Percentiles rank a stretch among this genome's conserved stretches.
Conservation (phyloP, 78 protist genomes). For the Planoprotostelium fungivorum region DNA sequence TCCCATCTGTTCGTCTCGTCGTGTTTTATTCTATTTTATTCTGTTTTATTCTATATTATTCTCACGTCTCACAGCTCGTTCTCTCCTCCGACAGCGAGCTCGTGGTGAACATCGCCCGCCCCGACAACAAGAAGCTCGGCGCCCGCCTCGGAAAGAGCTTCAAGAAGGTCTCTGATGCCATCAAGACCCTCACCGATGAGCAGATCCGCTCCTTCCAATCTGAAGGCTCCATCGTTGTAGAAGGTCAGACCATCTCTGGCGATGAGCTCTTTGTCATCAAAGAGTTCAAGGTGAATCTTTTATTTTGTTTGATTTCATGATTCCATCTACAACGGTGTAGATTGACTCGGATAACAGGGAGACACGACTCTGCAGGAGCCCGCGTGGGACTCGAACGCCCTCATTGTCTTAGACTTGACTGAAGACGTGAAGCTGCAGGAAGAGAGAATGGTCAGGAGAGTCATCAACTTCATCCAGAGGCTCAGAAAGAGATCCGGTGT, state of each 20-base stretch:
- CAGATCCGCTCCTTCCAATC: conserved; percentile 53
- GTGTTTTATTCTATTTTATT: too few species aligned
- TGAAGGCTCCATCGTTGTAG: conserved; percentile 14
- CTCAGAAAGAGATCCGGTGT: conserved; percentile 81
- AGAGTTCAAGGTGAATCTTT: not conserved
- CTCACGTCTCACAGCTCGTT: conserved; percentile 11
- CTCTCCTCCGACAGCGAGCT: conserved; percentile 36
- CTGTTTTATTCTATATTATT: too few species aligned
- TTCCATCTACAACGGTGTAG: not conserved
- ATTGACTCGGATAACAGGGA: conserved; percentile 12
- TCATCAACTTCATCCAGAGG: conserved; percentile 80
- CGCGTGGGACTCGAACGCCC: conserved; percentile 42
- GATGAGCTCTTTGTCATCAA: conserved; percentile 47
- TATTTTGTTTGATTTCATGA: not conserved
- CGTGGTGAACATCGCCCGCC: conserved; percentile 42
- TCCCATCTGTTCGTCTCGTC: not conserved
- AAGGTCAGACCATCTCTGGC: conserved; percentile 27
- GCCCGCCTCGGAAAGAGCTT: conserved; percentile 25
- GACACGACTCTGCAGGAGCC: conserved; percentile 28
- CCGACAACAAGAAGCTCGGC: conserved; percentile 61
- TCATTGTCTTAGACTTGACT: conserved; percentile 62
- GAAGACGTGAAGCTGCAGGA: conserved; percentile 30
- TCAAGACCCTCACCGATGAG: conserved; percentile 28
- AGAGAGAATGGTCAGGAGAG: conserved; percentile 80
- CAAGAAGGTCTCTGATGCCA: conserved; percentile 14